Conservation (phyloP, 306 rosid species). For the Alnus glutinosa region DNA sequence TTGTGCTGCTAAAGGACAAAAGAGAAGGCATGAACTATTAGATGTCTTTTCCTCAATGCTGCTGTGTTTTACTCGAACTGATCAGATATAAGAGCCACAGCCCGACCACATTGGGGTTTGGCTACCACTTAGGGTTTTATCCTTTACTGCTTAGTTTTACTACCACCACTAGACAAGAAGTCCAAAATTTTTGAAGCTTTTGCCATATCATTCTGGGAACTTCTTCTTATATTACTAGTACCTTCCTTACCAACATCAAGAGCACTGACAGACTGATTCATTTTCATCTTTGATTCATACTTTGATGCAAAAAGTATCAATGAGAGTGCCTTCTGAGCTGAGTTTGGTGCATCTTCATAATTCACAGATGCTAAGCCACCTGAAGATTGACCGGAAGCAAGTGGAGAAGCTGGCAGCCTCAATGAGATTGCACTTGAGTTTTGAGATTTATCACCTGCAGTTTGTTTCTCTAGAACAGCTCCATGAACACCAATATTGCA, state of each 20-base stretch:
- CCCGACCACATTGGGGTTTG: constrained; percentile 17
- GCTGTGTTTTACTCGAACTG: constrained; percentile 11
- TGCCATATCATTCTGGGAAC: constrained; percentile 27
- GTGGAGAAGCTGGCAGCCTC: constrained; percentile 31
- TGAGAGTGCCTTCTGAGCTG: constrained; percentile 56
- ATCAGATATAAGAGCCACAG: background rate
- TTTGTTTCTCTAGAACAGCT: constrained; percentile 31
- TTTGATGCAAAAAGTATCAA: constrained; percentile 77
- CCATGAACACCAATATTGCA: constrained; percentile 22
- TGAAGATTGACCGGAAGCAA: constrained; percentile 45
- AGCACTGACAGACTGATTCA: constrained; percentile 28
- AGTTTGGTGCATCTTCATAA: constrained; percentile 41
- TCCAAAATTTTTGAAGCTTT: constrained; percentile 35
- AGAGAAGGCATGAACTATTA: background rate
- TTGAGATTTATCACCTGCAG: constrained; percentile 32
- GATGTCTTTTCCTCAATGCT: background rate
- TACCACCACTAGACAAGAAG: constrained; percentile 25
- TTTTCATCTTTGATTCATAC: constrained; percentile 49
- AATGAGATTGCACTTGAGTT: constrained; percentile 33
- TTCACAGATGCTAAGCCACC: constrained; percentile 39
- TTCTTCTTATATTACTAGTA: constrained; percentile 12
- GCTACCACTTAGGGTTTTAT: background rate
- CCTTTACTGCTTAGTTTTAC: constrained; percentile 24
- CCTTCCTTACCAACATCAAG: constrained; percentile 25
- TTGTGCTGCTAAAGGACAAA: constrained; percentile 7